A percentile compares a stretch with the other conserved stretches of the same genome.
Conservation (phyloP, 2,329 filamentous ascomycete genomes). For the Penicillium hesseltinei region DNA sequence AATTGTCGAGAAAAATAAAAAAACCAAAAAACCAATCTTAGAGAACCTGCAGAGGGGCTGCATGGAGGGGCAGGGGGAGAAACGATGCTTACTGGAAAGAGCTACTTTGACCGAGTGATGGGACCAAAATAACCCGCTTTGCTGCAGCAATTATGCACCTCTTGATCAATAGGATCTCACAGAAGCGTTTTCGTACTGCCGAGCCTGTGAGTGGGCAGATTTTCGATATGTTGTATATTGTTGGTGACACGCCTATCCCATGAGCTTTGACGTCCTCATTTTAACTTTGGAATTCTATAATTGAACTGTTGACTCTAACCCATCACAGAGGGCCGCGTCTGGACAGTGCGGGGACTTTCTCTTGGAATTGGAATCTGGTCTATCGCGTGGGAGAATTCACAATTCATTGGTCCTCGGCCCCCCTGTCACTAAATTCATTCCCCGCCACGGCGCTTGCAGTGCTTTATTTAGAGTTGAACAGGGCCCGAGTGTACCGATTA, state of each 20-base stretch:
- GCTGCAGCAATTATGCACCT: conserved; percentile 26
- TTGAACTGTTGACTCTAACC: background rate
- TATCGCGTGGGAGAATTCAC: conserved; percentile 2
- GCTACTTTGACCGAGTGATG: conserved; percentile 14
- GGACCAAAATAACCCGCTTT: conserved; percentile 26
- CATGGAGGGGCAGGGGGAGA: conserved; percentile 17
- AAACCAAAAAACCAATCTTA: background rate
- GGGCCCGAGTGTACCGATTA: background rate
- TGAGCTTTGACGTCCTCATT: background rate
- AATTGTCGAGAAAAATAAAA: too few relatives aligned
- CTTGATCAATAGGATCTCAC: conserved; percentile 19
- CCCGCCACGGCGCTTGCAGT: conserved; percentile 26
- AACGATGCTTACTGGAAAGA: conserved; percentile 3
- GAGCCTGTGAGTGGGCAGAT: conserved; percentile 10
- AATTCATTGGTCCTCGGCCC: background rate
- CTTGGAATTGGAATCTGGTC: conserved; percentile 5
- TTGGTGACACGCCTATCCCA: background rate
- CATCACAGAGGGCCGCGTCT: background rate
- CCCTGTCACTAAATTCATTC: conserved; percentile 5
- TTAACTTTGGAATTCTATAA: background rate
- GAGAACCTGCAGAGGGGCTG: conserved; percentile 24
- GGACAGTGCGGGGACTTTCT: background rate
- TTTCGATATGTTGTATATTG: background rate
- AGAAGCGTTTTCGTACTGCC: conserved; percentile 7
- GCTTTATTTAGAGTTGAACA: conserved; percentile 19